These are phyloP conservation scores for Leccinum rimulosum DNA, from an alignment of 768 basidiomycete genomes.

Conservation along the genomic window DNA sequence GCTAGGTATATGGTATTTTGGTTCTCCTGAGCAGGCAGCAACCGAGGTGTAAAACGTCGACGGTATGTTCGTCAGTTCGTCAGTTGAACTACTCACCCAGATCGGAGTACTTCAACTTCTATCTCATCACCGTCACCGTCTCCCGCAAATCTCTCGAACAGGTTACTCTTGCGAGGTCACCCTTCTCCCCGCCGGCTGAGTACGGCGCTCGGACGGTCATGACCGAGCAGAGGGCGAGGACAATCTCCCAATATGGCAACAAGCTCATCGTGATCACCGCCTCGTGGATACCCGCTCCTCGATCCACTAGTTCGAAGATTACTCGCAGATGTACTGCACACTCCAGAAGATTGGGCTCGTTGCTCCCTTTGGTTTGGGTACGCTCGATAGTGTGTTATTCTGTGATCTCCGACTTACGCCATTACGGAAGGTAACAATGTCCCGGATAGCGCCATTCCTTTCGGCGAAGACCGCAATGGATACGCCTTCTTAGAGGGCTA, in stretches of 20 bases:
- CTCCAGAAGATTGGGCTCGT: constrained; percentile 27
- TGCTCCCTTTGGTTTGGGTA: constrained; percentile 33
- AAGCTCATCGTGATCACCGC: constrained; percentile 8
- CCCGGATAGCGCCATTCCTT: constrained; percentile 32
- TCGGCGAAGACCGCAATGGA: constrained; percentile 31
- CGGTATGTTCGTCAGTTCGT: too few species aligned
- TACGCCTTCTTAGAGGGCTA: constrained; percentile 27
- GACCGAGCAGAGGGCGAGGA: constrained; percentile 11
- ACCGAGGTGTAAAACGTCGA: too few species aligned
- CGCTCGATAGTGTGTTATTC: neutral
- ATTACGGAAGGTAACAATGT: constrained; percentile 26
- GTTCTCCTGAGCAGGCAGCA: too few species aligned
- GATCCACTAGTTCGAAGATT: constrained; percentile 25
- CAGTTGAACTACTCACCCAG: too few species aligned
- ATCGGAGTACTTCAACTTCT: too few species aligned
- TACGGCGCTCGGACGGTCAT: neutral
- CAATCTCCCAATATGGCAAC: constrained; percentile 13
- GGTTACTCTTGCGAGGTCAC: neutral
- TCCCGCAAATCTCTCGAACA: constrained; percentile 8
- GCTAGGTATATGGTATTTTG: too few species aligned
- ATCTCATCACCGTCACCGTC: constrained; percentile 9
- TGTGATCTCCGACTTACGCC: neutral
- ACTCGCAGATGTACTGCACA: constrained; percentile 29
- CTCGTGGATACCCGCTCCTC: neutral
- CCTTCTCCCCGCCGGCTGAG: constrained; percentile 14